These are phyloP conservation scores for Amauroascus niger DNA, from an alignment of 2,329 filamentous ascomycete genomes.

Conservation along the genomic window DNA sequence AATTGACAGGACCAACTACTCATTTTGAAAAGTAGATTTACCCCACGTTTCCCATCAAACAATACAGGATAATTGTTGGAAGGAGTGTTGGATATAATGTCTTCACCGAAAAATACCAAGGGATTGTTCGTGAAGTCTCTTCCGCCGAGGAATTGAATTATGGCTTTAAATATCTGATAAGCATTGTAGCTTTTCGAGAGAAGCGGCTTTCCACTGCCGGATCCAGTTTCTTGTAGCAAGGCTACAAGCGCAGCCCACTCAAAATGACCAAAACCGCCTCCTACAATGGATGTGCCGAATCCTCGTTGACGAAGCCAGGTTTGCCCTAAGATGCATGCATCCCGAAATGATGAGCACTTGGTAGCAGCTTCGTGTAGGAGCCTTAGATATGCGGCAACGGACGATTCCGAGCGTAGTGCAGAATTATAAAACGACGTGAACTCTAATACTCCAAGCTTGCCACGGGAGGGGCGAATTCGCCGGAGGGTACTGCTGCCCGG, in stretches of 20 bases:
- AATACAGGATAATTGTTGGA: constrained; percentile 54
- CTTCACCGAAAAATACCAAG: constrained; percentile 38
- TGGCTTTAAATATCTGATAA: constrained; percentile 90
- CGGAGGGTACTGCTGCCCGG: constrained; percentile 63
- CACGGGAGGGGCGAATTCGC: constrained; percentile 37
- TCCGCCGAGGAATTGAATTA: constrained; percentile 72
- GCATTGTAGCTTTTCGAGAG: constrained; percentile 75
- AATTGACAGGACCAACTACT: constrained; percentile 67
- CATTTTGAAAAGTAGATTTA: constrained; percentile 90
- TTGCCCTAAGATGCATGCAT: constrained; percentile 76
- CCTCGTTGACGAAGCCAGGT: constrained; percentile 86
- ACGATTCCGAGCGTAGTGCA: constrained; percentile 66
- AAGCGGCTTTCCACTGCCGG: constrained; percentile 58
- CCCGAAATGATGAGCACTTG: constrained; percentile 62
- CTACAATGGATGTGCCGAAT: constrained; percentile 57
- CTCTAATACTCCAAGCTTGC: constrained; percentile 33
- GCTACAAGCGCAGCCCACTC: constrained; percentile 81
- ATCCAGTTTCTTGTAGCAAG: constrained; percentile 68
- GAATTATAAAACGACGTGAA: constrained; percentile 80
- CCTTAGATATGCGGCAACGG: constrained; percentile 64
- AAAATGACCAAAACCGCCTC: constrained; percentile 83
- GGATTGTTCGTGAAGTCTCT: constrained; percentile 66
- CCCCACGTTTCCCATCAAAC: constrained; percentile 62
- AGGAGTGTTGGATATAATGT: constrained; percentile 23
- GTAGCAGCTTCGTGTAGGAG: constrained; percentile 60